A percentile compares a stretch with the other conserved stretches of the same genome.
These are phyloP conservation scores for Xylariaceae sp. DNA, from an alignment of 2,329 filamentous ascomycete species.

Conservation along the genomic window DNA sequence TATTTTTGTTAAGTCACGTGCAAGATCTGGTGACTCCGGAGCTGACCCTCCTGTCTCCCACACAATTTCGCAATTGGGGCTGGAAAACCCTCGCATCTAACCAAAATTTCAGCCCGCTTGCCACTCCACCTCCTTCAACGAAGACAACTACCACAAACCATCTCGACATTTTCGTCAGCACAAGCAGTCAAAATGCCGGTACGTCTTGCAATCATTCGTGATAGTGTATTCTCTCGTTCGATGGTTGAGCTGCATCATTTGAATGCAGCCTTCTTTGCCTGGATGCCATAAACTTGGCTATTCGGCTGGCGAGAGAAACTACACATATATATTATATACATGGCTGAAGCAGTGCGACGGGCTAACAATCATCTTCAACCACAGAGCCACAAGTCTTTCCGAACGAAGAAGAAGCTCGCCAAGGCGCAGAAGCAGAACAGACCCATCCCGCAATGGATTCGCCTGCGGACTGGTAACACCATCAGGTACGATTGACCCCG, in stretches of 20 bases:
- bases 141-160: constrained; percentile 33
- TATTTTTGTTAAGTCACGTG: no score
- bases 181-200: constrained; percentile 47
- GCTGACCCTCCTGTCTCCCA: constrained; percentile 6
- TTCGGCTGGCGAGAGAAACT: not conserved
- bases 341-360: not conserved
- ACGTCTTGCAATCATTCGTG: constrained; percentile 26
- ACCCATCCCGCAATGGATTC: constrained; percentile 99
- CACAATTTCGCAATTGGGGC: constrained; percentile 35
- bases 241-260: not conserved
- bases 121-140: constrained; percentile 31
- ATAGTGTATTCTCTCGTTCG: not conserved
- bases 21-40: not conserved
- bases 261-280: not conserved
- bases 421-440: constrained; percentile 99
- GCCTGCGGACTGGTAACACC: constrained; percentile 97
- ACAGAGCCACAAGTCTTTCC: constrained; percentile 99
- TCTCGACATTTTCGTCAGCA: constrained; percentile 42
- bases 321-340: not conserved
- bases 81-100: constrained; percentile 36
- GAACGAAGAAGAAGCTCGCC: constrained; percentile 99
- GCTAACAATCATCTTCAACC: constrained; percentile 20
- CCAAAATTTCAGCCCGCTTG: constrained; percentile 33
- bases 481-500: constrained; percentile 76
- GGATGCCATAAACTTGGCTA: constrained; percentile 1